These are phyloP conservation scores for Sporisorium scitamineum DNA, from an alignment of 1,284 basidiomycete species.

Conservation along the genomic window DNA sequence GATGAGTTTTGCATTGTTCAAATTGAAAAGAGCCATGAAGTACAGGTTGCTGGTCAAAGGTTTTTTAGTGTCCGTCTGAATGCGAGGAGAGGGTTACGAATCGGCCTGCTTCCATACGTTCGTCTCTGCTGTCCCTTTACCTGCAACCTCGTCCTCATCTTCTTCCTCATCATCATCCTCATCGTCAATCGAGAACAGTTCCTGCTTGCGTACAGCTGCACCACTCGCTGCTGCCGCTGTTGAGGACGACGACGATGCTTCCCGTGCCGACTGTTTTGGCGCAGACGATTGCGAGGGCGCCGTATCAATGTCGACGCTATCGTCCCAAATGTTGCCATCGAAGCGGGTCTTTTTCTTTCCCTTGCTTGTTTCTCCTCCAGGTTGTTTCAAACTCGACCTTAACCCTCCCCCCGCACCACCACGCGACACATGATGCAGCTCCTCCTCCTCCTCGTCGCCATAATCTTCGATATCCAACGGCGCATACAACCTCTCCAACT, in stretches of 20 bases:
- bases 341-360: slow-evolving; percentile 38
- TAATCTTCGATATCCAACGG: slow-evolving; percentile 57
- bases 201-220: slow-evolving; percentile 9
- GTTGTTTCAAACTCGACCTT: slow-evolving; percentile 20
- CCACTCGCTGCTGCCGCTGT: neutral
- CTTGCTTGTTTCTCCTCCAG: neutral
- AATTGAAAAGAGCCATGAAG: neutral
- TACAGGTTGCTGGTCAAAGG: too few relatives aligned
- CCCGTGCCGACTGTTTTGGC: neutral
- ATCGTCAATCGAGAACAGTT: slow-evolving; percentile 55
- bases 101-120: slow-evolving; percentile 30
- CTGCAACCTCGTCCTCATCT: neutral
- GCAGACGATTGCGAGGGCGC: neutral
- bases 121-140: neutral
- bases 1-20: neutral
- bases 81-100: neutral
- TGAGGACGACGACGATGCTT: neutral
- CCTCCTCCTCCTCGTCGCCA: slow-evolving; percentile 22
- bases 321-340: slow-evolving; percentile 32
- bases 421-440: neutral
- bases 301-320: slow-evolving; percentile 29
- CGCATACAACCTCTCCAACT: slow-evolving; percentile 58
- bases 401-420: neutral
- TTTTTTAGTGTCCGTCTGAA: neutral
- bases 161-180: slow-evolving; percentile 45